A percentile compares a stretch with the other conserved stretches of the same genome.
Evolutionary conservation across 305 asterid genomes (phyloP).

Genomic region (Fraxinus paxiana): DNA sequence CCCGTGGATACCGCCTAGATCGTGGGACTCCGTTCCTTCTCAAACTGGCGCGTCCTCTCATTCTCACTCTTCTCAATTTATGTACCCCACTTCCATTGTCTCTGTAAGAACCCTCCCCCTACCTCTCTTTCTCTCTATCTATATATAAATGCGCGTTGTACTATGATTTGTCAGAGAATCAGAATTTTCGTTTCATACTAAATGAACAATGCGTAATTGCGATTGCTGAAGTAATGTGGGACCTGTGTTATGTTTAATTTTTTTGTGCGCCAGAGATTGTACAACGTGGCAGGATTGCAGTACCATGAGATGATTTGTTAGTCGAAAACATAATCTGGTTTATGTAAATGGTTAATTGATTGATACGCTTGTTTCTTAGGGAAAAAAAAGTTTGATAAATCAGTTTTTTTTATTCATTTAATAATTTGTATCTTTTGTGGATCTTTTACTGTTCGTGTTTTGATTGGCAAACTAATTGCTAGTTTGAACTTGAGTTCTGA

Average conservation of each 20-base stretch:
- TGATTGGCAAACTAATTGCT: not conserved
- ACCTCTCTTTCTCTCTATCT: not conserved
- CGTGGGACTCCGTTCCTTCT: conserved; percentile 72
- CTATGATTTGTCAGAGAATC: conserved; percentile 1
- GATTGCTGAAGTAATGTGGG: conserved; percentile 9
- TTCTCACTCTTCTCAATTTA: conserved; percentile 33
- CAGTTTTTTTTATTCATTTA: not conserved
- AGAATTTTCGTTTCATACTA: conserved; percentile 9
- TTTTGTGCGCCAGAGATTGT: not conserved
- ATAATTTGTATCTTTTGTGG: not conserved
- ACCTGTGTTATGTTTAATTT: not conserved
- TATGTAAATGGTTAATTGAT: not conserved
- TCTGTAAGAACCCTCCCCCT: conserved; percentile 43
- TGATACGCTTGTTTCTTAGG: not conserved
- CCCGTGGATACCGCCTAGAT: conserved; percentile 63
- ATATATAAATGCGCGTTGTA: not conserved
- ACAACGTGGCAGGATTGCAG: not conserved
- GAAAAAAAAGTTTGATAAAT: not conserved
- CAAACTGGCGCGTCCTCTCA: conserved; percentile 44
- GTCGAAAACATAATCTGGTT: not conserved
- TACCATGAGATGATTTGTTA: not conserved
- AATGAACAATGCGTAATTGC: conserved; percentile 8
- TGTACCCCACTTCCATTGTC: conserved; percentile 48
- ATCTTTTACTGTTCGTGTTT: not conserved
- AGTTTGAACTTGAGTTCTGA: not conserved